Percentiles rank a stretch among this genome's conserved stretches.
Conservation (phyloP, 441 rosid species). For the Syzygium syzygioides region DNA sequence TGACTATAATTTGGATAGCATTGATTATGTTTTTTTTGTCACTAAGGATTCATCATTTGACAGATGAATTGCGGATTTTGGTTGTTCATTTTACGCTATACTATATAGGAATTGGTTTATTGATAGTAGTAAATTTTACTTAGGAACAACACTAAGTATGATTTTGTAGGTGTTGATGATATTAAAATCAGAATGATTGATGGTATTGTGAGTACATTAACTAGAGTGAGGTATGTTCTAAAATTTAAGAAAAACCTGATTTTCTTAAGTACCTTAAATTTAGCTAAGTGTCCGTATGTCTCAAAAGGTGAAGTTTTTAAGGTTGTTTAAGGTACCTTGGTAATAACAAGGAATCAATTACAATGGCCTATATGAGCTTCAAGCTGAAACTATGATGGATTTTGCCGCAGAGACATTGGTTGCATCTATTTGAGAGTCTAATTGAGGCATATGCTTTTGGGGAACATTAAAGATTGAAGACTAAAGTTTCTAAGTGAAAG, state of each 20-base stretch:
- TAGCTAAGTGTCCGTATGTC: background rate
- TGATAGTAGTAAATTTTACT: background rate
- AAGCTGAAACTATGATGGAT: background rate
- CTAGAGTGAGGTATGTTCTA: background rate
- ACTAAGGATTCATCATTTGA: background rate
- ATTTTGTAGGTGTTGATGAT: background rate
- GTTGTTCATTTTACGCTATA: background rate
- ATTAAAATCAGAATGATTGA: background rate
- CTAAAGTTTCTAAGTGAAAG: background rate
- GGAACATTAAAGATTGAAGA: background rate
- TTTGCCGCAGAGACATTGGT: background rate
- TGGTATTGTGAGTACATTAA: background rate
- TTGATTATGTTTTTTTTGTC: background rate
- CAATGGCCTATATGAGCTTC: background rate
- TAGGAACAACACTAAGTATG: background rate
- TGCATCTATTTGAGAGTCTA: background rate
- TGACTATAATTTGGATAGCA: fast-evolving
- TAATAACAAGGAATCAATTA: background rate
- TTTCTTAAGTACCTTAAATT: background rate
- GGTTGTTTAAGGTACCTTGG: background rate
- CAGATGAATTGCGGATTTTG: background rate
- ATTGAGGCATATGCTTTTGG: background rate
- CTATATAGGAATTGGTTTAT: background rate
- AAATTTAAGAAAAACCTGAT: background rate
- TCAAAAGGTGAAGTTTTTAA: background rate